Conservation (phyloP, 495 filamentous ascomycete genomes). For the Usnea hakonensis region DNA sequence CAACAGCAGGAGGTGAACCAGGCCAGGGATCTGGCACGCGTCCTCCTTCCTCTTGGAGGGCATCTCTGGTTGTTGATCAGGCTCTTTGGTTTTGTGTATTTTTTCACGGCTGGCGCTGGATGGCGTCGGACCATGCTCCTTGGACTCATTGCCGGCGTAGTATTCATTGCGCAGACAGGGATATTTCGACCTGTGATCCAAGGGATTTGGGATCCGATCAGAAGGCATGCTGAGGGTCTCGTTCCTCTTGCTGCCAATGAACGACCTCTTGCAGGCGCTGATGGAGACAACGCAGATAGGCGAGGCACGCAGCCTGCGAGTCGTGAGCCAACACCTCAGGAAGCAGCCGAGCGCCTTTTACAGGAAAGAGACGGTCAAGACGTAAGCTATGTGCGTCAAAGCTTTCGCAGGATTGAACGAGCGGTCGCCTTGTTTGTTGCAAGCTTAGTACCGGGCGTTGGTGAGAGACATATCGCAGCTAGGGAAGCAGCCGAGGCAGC, state of each 20-base stretch:
- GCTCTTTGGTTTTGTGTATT: slow-evolving; percentile 67
- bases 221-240: slow-evolving; percentile 65
- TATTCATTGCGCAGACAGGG: slow-evolving; percentile 60
- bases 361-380: slow-evolving; percentile 41
- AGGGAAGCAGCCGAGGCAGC: slow-evolving; percentile 55
- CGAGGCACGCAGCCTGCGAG: slow-evolving; percentile 10
- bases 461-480: slow-evolving; percentile 71
- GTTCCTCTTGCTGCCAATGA: slow-evolving; percentile 45
- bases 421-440: slow-evolving; percentile 76
- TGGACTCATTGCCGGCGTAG: slow-evolving; percentile 45
- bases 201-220: slow-evolving; percentile 52
- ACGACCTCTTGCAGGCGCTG: slow-evolving; percentile 20
- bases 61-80: slow-evolving; percentile 72
- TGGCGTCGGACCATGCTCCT: slow-evolving; percentile 64
- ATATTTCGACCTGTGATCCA: slow-evolving; percentile 51
- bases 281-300: slow-evolving; percentile 9
- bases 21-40: slow-evolving; percentile 21
- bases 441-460: slow-evolving; percentile 76
- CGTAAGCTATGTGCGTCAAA: slow-evolving; percentile 46
- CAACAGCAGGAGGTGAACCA: slow-evolving; percentile 25
- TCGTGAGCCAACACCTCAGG: slow-evolving; percentile 40
- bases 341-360: slow-evolving; percentile 48
- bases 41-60: slow-evolving; percentile 29
- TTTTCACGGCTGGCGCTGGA: slow-evolving; percentile 65
- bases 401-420: slow-evolving; percentile 58